Conservation (phyloP, 75 land plant species). For the Cupressus sempervirens region DNA sequence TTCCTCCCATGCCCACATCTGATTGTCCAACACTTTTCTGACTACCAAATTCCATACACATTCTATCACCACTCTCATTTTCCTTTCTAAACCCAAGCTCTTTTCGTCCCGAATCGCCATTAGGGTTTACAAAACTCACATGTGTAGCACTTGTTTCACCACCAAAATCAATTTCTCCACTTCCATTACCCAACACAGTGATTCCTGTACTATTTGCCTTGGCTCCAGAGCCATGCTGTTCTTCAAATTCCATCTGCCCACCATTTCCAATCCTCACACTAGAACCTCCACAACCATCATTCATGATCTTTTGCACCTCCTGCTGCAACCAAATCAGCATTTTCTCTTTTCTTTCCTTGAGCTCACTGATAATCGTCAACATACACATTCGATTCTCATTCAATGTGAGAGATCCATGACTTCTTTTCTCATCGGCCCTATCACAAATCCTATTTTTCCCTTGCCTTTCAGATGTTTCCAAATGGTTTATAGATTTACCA, state of each 20-base stretch:
- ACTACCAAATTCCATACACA: neutral
- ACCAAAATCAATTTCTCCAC: slow-evolving; percentile 1
- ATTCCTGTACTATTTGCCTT: slow-evolving; percentile 8
- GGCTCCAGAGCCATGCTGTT: slow-evolving; percentile 1
- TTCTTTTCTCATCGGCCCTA: neutral
- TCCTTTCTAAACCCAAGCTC: neutral
- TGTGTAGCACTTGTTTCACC: neutral
- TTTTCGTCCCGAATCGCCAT: neutral
- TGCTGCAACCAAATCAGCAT: slow-evolving; percentile 8
- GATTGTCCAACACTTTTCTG: neutral
- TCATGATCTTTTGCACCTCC: slow-evolving; percentile 11
- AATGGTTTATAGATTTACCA: neutral
- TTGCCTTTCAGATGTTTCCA: slow-evolving; percentile 6
- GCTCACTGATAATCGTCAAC: slow-evolving; percentile 1
- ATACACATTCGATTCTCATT: slow-evolving; percentile 2
- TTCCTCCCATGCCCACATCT: neutral
- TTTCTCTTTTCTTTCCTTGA: neutral
- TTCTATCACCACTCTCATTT: neutral
- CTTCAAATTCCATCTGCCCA: slow-evolving; percentile 8
- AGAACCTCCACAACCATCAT: neutral
- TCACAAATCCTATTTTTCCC: neutral
- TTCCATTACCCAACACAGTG: neutral
- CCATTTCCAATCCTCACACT: neutral
- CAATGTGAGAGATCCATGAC: slow-evolving; percentile 1
- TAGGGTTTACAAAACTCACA: neutral